A percentile compares a stretch with the other conserved stretches of the same genome.
Evolutionary conservation across 352 stramenopile genomes (phyloP).

Genomic region (Peronospora belbahrii): DNA sequence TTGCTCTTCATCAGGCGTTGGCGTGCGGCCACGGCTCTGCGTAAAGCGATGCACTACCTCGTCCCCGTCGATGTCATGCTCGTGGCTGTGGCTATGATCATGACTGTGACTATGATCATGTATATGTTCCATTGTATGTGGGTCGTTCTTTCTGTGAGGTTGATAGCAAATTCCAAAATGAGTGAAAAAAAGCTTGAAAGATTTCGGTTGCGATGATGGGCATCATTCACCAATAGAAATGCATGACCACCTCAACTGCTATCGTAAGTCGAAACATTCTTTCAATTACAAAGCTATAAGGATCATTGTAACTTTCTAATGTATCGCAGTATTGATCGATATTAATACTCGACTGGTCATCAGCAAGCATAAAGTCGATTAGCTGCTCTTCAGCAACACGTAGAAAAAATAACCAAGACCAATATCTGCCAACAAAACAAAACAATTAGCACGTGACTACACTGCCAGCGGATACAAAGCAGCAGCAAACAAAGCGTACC

Average conservation of each 20-base stretch:
- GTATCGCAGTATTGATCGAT: too few relatives aligned
- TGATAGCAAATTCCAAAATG: constrained; percentile 10
- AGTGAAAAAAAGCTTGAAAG: constrained; percentile 1
- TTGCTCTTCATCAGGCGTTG: constrained; percentile 65
- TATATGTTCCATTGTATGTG: constrained; percentile 21
- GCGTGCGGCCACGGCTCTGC: constrained; percentile 42
- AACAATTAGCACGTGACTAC: neutral
- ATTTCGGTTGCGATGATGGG: neutral
- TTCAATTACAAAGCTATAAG: too few relatives aligned
- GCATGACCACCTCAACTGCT: neutral
- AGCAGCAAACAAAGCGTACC: constrained; percentile 19
- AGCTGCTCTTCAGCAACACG: constrained; percentile 34
- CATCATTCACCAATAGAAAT: constrained; percentile 4
- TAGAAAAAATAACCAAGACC: constrained; percentile 61
- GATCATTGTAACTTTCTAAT: too few relatives aligned
- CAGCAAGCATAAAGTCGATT: neutral
- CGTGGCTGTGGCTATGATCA: constrained; percentile 27
- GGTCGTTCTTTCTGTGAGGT: neutral
- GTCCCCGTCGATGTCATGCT: constrained; percentile 45
- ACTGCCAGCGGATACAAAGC: neutral
- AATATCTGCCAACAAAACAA: constrained; percentile 26
- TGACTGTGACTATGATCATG: constrained; percentile 31
- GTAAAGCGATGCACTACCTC: constrained; percentile 67
- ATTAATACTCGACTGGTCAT: neutral
- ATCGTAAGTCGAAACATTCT: too few relatives aligned